Evolutionary conservation across 345 rosid genomes (phyloP).

Genomic region (Psidium friedrichsthalianum): DNA sequence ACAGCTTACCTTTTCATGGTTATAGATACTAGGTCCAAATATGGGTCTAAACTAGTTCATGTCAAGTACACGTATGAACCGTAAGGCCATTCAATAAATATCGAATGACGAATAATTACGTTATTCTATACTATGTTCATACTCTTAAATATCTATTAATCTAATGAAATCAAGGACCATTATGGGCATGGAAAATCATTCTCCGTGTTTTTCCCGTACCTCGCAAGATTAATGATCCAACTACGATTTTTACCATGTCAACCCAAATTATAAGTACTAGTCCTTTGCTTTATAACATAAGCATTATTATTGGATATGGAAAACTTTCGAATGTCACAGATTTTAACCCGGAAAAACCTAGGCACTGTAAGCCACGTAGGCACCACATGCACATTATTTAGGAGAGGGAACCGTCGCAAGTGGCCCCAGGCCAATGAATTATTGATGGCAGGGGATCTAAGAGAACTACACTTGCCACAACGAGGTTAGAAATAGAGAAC

Average conservation of each 20-base stretch:
- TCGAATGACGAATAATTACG: not conserved
- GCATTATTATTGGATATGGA: not conserved
- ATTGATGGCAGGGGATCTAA: not conserved
- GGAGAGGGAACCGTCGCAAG: not conserved
- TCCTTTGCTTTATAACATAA: not conserved
- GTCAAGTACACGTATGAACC: not conserved
- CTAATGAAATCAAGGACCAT: not conserved
- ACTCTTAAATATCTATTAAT: not conserved
- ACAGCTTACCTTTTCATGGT: not conserved
- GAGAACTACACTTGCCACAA: not conserved
- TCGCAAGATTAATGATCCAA: not conserved
- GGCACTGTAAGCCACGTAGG: not conserved
- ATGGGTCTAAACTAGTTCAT: not conserved
- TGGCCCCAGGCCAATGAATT: not conserved
- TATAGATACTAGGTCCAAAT: not conserved
- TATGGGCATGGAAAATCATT: not conserved
- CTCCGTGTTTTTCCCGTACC: fast-evolving
- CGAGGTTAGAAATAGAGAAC: not conserved
- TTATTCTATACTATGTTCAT: not conserved
- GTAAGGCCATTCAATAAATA: not conserved
- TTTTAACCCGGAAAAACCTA: not conserved
- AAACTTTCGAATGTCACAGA: not conserved
- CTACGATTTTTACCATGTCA: not conserved
- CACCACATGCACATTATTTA: not conserved
- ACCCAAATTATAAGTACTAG: not conserved